A percentile compares a stretch with the other conserved stretches of the same genome.
Conservation (phyloP, 176 grass and related monocot genomes). For the Oryza glumipatula region DNA sequence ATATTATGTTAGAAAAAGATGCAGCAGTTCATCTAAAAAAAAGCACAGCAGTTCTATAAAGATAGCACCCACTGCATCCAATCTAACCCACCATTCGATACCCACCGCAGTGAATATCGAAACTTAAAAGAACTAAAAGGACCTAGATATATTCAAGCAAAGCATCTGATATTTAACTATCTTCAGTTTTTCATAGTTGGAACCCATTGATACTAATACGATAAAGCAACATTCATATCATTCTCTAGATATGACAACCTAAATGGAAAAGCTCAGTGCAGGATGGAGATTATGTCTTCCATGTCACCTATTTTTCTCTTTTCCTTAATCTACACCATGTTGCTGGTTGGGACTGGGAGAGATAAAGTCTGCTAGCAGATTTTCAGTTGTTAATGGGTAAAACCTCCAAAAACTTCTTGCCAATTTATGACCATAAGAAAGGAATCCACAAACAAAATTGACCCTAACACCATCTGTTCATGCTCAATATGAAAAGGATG, state of each 20-base stretch:
- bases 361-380: too few relatives aligned
- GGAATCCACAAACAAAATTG: neutral
- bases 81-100: neutral
- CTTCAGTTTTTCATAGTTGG: neutral
- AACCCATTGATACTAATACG: neutral
- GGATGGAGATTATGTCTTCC: neutral
- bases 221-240: neutral
- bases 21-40: too few relatives aligned
- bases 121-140: conserved; percentile 21
- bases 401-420: neutral
- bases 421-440: neutral
- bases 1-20: neutral
- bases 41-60: neutral
- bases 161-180: neutral
- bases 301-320: neutral
- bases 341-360: neutral
- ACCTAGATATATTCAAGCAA: neutral
- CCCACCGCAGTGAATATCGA: neutral
- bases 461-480: neutral
- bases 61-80: neutral
- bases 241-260: neutral
- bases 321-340: neutral
- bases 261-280: conserved; percentile 12
- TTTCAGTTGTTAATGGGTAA: neutral
- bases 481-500: conserved; percentile 18